These are phyloP conservation scores for Candida easanensis DNA, from an alignment of 805 yeast species.

Conservation along the genomic window DNA sequence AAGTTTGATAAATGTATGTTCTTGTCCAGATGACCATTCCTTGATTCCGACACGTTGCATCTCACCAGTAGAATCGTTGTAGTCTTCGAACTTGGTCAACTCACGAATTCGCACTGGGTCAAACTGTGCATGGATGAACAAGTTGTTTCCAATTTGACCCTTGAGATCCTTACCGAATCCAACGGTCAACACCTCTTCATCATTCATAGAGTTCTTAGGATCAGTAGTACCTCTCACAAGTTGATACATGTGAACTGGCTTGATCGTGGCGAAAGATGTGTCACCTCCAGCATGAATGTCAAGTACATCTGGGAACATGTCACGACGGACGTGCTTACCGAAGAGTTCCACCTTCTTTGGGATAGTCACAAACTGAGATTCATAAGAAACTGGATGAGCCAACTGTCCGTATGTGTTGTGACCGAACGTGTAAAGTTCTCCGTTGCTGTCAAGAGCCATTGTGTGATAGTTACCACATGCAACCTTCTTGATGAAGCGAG, in stretches of 20 bases:
- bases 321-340: slow-evolving; percentile 37
- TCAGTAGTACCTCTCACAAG: slow-evolving; percentile 26
- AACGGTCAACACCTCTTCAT: slow-evolving; percentile 36
- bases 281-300: slow-evolving; percentile 70
- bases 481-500: slow-evolving; percentile 52
- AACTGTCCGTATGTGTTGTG: slow-evolving; percentile 82
- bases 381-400: slow-evolving; percentile 64
- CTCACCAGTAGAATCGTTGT: slow-evolving; percentile 41
- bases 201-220: slow-evolving; percentile 20
- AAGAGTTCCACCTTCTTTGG: slow-evolving; percentile 56
- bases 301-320: slow-evolving; percentile 43
- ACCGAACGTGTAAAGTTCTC: slow-evolving; percentile 84
- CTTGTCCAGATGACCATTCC: slow-evolving; percentile 57
- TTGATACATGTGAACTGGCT: slow-evolving; percentile 30
- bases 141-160: slow-evolving; percentile 84
- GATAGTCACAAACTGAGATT: slow-evolving; percentile 63
- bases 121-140: slow-evolving; percentile 69
- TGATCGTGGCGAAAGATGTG: slow-evolving; percentile 51
- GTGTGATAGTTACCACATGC: slow-evolving; percentile 78
- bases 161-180: slow-evolving; percentile 81
- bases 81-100: slow-evolving; percentile 46
- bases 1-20: slow-evolving; percentile 62
- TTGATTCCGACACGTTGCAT: slow-evolving; percentile 46
- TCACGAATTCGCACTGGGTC: slow-evolving; percentile 56
- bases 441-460: slow-evolving; percentile 62